These are phyloP conservation scores for Pseudocercospora fijiensis DNA, from an alignment of 2,329 filamentous ascomycete species.

Conservation along the genomic window DNA sequence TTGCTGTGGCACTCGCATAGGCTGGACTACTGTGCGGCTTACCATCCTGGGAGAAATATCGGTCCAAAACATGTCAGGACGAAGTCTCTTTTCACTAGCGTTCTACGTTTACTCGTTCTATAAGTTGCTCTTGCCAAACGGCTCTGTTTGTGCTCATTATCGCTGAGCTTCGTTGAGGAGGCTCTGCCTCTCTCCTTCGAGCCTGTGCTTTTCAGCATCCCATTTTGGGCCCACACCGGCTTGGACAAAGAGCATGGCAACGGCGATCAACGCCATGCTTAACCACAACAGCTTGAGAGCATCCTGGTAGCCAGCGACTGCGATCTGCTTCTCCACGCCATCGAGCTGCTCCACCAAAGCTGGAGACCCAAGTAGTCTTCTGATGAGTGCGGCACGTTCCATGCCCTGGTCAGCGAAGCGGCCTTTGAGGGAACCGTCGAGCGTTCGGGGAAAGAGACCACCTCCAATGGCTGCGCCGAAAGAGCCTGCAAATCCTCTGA, in stretches of 20 bases:
- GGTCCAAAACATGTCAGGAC: neutral
- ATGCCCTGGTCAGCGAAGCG: constrained; percentile 55
- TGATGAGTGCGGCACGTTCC: constrained; percentile 49
- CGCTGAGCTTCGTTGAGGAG: constrained; percentile 40
- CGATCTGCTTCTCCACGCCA: constrained; percentile 53
- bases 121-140: neutral
- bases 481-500: constrained; percentile 76
- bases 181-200: constrained; percentile 6
- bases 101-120: neutral
- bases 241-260: constrained; percentile 54
- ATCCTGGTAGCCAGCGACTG: constrained; percentile 55
- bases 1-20: neutral
- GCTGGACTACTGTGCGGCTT: neutral
- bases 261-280: constrained; percentile 51
- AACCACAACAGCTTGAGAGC: constrained; percentile 56
- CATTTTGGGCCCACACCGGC: constrained; percentile 57
- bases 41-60: neutral
- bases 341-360: constrained; percentile 52
- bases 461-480: constrained; percentile 80
- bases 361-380: constrained; percentile 59
- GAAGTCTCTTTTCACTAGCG: neutral
- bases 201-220: constrained; percentile 16
- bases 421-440: constrained; percentile 56
- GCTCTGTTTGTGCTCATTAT: neutral
- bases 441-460: constrained; percentile 66